phyloP scores from a whole-genome alignment of 371 early-diverging fungal species.

The Mucor piriformis region DNA sequence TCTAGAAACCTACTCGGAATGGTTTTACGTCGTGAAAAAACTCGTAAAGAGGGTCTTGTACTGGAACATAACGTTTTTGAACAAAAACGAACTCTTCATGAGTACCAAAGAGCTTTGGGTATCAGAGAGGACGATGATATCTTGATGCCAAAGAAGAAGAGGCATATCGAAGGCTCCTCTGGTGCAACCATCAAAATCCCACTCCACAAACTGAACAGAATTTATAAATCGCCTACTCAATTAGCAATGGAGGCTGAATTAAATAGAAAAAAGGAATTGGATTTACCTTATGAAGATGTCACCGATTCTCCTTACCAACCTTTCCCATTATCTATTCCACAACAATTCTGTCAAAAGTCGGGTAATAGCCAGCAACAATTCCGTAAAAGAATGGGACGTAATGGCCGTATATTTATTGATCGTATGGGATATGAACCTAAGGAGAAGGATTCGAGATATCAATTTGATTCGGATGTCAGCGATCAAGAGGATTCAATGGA shows the following conservation, averaged over 20 bases:
- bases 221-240: constrained; percentile 26
- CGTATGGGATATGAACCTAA: constrained; percentile 32
- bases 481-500: constrained; percentile 47
- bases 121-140: constrained; percentile 60
- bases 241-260: constrained; percentile 46
- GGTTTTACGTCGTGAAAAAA: constrained; percentile 79
- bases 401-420: constrained; percentile 62
- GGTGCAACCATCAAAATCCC: constrained; percentile 39
- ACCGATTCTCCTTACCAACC: constrained; percentile 60
- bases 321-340: constrained; percentile 42
- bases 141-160: constrained; percentile 43
- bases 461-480: constrained; percentile 56
- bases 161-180: constrained; percentile 36
- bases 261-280: constrained; percentile 44
- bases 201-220: constrained; percentile 25
- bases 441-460: constrained; percentile 18
- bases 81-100: constrained; percentile 56
- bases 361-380: constrained; percentile 24
- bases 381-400: constrained; percentile 62
- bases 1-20: constrained; percentile 78
- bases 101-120: constrained; percentile 59
- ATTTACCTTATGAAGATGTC: constrained; percentile 52
- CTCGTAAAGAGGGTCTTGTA: constrained; percentile 67
- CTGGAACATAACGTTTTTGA: constrained; percentile 69
- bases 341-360: constrained; percentile 38